These are phyloP conservation scores for Mucor irregularis DNA, from an alignment of 371 early-diverging fungal species.

Conservation along the genomic window DNA sequence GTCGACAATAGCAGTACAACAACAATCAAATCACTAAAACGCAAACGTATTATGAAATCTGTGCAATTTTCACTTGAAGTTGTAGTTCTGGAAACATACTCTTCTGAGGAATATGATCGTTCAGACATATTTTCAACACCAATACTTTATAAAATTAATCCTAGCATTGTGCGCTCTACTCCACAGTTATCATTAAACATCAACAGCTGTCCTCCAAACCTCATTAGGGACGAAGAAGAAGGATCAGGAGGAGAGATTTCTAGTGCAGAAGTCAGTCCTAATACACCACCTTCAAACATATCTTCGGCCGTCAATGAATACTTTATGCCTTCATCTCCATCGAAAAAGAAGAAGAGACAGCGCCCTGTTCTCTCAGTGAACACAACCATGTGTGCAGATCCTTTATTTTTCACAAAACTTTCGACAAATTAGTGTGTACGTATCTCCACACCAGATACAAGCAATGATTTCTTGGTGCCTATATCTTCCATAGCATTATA, in stretches of 20 bases:
- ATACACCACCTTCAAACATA: conserved; percentile 3
- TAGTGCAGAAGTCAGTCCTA: conserved; percentile 22
- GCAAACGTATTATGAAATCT: conserved; percentile 11
- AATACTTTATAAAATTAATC: conserved; percentile 26
- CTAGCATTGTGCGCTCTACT: conserved; percentile 7
- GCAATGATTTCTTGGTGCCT: conserved; percentile 22
- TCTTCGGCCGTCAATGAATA: neutral
- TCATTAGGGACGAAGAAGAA: conserved; percentile 9
- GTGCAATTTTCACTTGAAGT: conserved; percentile 16
- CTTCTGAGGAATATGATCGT: conserved; percentile 70
- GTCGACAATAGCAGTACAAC: neutral
- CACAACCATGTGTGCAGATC: conserved; percentile 30
- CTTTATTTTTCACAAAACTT: conserved; percentile 29
- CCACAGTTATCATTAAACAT: conserved; percentile 23
- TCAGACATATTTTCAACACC: conserved; percentile 30
- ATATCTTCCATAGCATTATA: conserved; percentile 7
- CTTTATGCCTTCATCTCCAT: neutral
- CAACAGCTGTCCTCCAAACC: neutral
- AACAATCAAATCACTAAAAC: conserved; percentile 2
- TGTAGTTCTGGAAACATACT: conserved; percentile 60
- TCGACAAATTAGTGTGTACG: conserved; percentile 25
- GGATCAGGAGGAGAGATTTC: conserved; percentile 5
- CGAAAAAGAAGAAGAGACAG: conserved; percentile 14
- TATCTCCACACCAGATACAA: neutral
- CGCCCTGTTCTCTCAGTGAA: conserved; percentile 23